Conservation (phyloP, 2,329 filamentous ascomycete species). For the Stagonosporopsis vannaccii region DNA sequence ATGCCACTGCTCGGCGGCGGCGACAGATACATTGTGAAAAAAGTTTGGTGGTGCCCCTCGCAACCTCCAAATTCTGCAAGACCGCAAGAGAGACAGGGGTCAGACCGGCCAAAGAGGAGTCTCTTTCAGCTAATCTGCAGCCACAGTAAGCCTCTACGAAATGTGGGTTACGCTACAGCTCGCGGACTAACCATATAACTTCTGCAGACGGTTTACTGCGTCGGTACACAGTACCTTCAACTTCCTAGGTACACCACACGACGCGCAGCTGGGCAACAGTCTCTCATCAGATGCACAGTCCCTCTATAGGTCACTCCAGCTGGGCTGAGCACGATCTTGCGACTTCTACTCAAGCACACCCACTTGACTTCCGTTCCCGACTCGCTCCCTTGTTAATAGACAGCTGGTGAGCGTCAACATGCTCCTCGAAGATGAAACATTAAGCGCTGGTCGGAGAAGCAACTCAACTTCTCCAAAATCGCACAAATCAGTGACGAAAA, state of each 20-base stretch:
- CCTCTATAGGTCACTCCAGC: neutral
- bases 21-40: neutral
- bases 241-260: slow-evolving; percentile 5
- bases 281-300: slow-evolving; percentile 4
- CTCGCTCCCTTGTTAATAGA: neutral
- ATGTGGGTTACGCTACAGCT: neutral
- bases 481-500: slow-evolving; percentile 1
- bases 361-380: neutral
- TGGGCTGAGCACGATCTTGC: slow-evolving; percentile 1
- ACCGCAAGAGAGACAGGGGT: slow-evolving; percentile 2
- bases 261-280: neutral
- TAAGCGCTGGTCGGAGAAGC: neutral
- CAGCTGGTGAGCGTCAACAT: neutral
- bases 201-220: neutral
- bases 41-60: slow-evolving; percentile 1
- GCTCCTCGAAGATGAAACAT: neutral
- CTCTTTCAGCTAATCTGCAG: slow-evolving; percentile 3
- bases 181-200: neutral
- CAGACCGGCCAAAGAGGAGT: neutral
- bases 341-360: neutral
- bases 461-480: neutral
- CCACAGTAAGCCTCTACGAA: slow-evolving; percentile 11
- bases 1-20: neutral
- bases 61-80: neutral
- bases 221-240: neutral